Evolutionary conservation across 2,329 filamentous ascomycete species (phyloP).

Genomic region (Alternaria rosae): DNA sequence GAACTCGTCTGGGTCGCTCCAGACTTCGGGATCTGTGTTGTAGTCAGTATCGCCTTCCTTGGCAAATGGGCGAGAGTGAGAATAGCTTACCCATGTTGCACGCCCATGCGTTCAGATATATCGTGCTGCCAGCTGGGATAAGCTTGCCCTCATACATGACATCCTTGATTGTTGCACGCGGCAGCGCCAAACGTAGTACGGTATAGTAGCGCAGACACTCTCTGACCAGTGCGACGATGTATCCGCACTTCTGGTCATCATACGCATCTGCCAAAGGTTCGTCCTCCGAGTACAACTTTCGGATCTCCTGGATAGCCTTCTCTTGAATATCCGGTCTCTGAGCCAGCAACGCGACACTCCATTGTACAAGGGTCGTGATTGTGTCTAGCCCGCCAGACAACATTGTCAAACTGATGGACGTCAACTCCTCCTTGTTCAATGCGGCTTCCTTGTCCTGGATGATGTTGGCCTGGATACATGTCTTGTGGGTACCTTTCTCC

Average conservation of each 20-base stretch:
- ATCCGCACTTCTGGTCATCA: conserved; percentile 70
- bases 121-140: conserved; percentile 68
- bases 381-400: conserved; percentile 72
- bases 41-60: conserved; percentile 1
- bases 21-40: conserved; percentile 60
- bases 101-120: conserved; percentile 73
- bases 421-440: conserved; percentile 68
- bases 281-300: conserved; percentile 59
- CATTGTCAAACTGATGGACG: conserved; percentile 73
- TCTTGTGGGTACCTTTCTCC: conserved; percentile 65
- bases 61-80: background rate
- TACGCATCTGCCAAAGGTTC: conserved; percentile 66
- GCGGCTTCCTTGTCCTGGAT: conserved; percentile 70
- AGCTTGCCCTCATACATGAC: conserved; percentile 64
- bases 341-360: conserved; percentile 68
- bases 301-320: conserved; percentile 65
- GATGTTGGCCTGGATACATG: conserved; percentile 73
- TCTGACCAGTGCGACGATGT: conserved; percentile 68
- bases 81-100: conserved; percentile 71
- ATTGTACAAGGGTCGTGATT: conserved; percentile 70
- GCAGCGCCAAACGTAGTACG: conserved; percentile 68
- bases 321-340: conserved; percentile 68
- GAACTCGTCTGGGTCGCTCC: conserved; percentile 66
- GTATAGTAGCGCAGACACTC: conserved; percentile 70
- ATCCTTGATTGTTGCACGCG: conserved; percentile 67